These are phyloP conservation scores for Populus hybrid DNA, from an alignment of 441 rosid species.

Conservation along the genomic window DNA sequence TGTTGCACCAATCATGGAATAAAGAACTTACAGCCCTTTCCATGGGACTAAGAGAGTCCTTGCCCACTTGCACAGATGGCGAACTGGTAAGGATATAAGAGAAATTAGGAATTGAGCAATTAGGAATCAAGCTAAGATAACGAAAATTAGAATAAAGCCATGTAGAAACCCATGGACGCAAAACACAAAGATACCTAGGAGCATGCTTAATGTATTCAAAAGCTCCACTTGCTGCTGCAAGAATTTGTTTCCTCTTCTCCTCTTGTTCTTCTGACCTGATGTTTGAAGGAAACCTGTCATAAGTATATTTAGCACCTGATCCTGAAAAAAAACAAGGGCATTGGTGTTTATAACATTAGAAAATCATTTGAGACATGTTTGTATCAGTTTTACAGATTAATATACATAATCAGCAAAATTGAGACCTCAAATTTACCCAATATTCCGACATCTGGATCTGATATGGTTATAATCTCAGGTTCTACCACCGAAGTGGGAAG, in stretches of 20 bases:
- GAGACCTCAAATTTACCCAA: too few relatives aligned
- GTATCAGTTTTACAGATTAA: too few relatives aligned
- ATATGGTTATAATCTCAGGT: too few relatives aligned
- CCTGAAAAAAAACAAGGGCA: background rate
- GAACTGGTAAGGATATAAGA: conserved; percentile 54
- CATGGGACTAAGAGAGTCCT: conserved; percentile 73
- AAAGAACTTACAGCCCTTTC: conserved; percentile 95
- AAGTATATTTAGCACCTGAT: conserved; percentile 5
- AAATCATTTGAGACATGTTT: background rate
- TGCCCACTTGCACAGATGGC: conserved; percentile 58
- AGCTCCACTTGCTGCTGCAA: conserved; percentile 87
- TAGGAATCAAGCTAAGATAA: background rate
- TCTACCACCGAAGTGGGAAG: too few relatives aligned
- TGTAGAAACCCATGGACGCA: conserved; percentile 14
- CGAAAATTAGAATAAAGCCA: conserved; percentile 2
- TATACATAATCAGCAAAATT: too few relatives aligned
- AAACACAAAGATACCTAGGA: conserved; percentile 57
- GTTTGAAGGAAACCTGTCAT: conserved; percentile 95
- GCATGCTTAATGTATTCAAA: conserved; percentile 74
- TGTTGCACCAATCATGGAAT: conserved; percentile 22
- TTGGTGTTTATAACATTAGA: background rate
- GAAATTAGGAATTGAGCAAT: conserved; percentile 4
- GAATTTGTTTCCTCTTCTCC: conserved; percentile 94
- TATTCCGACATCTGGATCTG: too few relatives aligned
- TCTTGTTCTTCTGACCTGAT: conserved; percentile 92